Percentiles rank a stretch among this genome's conserved stretches.
Conservation (phyloP, 371 early-diverging fungal genomes). For the Mucor lusitanicus region DNA sequence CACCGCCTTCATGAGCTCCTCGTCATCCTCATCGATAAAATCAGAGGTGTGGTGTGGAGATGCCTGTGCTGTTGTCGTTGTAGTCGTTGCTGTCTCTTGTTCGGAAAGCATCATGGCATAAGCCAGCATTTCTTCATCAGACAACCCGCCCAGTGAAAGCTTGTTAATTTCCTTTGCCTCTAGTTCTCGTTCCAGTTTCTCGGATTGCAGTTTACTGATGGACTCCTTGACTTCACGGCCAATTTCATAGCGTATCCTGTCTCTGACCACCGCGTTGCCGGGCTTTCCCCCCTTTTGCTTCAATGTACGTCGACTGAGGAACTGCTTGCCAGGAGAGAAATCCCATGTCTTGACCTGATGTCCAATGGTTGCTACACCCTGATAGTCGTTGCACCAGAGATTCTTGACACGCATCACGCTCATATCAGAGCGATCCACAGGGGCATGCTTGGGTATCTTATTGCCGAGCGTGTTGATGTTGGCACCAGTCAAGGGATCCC, state of each 20-base stretch:
- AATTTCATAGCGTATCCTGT: slow-evolving; percentile 37
- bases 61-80: neutral
- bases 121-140: slow-evolving; percentile 50
- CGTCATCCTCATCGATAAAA: slow-evolving; percentile 38
- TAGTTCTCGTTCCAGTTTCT: slow-evolving; percentile 32
- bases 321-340: slow-evolving; percentile 45
- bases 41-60: neutral
- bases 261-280: slow-evolving; percentile 16
- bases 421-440: slow-evolving; percentile 41
- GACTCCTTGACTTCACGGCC: slow-evolving; percentile 46
- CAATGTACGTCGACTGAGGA: slow-evolving; percentile 24
- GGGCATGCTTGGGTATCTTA: slow-evolving; percentile 40
- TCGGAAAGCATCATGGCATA: slow-evolving; percentile 55
- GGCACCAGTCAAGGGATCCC: slow-evolving; percentile 49
- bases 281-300: slow-evolving; percentile 26
- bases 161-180: slow-evolving; percentile 30
- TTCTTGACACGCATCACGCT: slow-evolving; percentile 44
- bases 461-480: slow-evolving; percentile 24
- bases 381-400: slow-evolving; percentile 47
- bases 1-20: slow-evolving; percentile 45
- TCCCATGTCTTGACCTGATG: slow-evolving; percentile 52
- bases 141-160: slow-evolving; percentile 41
- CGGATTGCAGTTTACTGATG: slow-evolving; percentile 29
- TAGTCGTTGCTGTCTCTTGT: slow-evolving; percentile 15
- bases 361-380: slow-evolving; percentile 49